Evolutionary conservation across 192 early-diverging fungal genomes (phyloP).

Genomic region (Coemansia sp.): DNA sequence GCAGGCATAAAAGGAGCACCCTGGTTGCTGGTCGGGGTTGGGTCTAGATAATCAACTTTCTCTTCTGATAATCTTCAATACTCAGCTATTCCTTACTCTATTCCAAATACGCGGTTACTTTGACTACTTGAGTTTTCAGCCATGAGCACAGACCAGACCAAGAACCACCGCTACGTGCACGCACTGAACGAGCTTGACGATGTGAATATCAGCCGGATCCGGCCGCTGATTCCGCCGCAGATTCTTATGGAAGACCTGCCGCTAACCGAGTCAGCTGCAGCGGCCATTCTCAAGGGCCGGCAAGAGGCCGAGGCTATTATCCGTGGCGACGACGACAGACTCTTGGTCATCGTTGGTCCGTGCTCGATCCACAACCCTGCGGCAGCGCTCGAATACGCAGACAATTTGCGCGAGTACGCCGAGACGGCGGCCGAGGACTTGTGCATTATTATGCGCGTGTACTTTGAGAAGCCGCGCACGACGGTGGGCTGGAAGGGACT

Average conservation of each 20-base stretch:
- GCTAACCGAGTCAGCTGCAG: slow-evolving; percentile 68
- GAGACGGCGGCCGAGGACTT: slow-evolving; percentile 60
- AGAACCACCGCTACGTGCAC: slow-evolving; percentile 39
- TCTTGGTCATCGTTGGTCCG: slow-evolving; percentile 82
- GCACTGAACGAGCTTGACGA: slow-evolving; percentile 94
- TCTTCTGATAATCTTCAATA: background rate
- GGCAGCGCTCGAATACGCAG: slow-evolving; percentile 76
- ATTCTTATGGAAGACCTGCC: slow-evolving; percentile 90
- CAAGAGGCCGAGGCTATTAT: slow-evolving; percentile 63
- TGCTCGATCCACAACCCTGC: slow-evolving; percentile 82
- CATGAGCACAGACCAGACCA: slow-evolving; percentile 21
- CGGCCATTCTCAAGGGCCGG: slow-evolving; percentile 70
- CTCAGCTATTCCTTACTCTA: background rate
- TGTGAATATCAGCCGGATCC: slow-evolving; percentile 76
- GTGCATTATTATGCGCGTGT: slow-evolving; percentile 77
- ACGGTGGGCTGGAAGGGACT: slow-evolving; percentile 94
- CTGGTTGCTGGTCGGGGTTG: background rate
- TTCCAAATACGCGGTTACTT: too few relatives aligned
- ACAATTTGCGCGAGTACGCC: slow-evolving; percentile 59
- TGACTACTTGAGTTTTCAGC: background rate
- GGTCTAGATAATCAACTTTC: background rate
- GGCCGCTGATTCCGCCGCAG: slow-evolving; percentile 83
- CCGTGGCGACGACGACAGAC: slow-evolving; percentile 68
- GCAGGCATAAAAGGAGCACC: background rate
- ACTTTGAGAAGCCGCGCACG: slow-evolving; percentile 85